These are phyloP conservation scores for Albatrellus ellisii DNA, from an alignment of 768 basidiomycete genomes.

Conservation along the genomic window DNA sequence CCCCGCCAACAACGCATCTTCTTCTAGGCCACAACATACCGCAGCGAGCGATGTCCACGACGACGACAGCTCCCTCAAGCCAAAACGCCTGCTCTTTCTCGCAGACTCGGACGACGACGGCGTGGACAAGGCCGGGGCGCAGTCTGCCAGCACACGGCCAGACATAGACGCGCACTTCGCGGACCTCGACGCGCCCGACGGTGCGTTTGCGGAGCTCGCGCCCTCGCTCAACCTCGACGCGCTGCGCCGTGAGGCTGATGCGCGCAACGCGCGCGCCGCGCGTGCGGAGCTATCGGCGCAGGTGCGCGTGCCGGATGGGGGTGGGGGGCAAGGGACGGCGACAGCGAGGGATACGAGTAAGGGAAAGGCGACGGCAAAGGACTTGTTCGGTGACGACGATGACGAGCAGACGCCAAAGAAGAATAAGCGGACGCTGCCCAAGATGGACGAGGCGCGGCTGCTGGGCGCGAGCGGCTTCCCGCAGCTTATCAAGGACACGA, in stretches of 20 bases:
- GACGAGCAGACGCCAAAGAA: conserved; percentile 25
- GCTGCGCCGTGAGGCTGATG: conserved; percentile 42
- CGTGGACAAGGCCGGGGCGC: neutral
- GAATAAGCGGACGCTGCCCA: conserved; percentile 36
- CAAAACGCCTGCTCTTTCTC: conserved; percentile 39
- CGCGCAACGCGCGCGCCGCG: conserved; percentile 25
- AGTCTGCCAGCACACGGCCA: conserved; percentile 6
- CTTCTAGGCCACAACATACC: conserved; percentile 9
- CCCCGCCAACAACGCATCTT: conserved; percentile 25
- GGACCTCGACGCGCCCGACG: conserved; percentile 32
- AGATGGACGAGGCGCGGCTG: conserved; percentile 66
- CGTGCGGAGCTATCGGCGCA: conserved; percentile 31
- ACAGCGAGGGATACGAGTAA: conserved; percentile 23
- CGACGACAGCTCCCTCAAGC: conserved; percentile 16
- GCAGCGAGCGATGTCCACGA: conserved; percentile 11
- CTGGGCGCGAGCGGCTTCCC: conserved; percentile 71
- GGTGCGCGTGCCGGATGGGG: conserved; percentile 24
- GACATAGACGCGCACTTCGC: conserved; percentile 33
- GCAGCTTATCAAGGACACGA: conserved; percentile 59
- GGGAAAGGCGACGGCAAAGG: conserved; percentile 18
- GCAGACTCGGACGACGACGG: conserved; percentile 39
- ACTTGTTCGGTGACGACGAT: conserved; percentile 11
- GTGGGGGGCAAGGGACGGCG: conserved; percentile 21
- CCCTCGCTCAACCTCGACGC: conserved; percentile 39
- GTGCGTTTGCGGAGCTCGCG: conserved; percentile 25